Evolutionary conservation across 2,329 filamentous ascomycete genomes (phyloP), one percentile per base, ranked within the genome.

Genomic region (Fusarium beomiforme): DNA sequence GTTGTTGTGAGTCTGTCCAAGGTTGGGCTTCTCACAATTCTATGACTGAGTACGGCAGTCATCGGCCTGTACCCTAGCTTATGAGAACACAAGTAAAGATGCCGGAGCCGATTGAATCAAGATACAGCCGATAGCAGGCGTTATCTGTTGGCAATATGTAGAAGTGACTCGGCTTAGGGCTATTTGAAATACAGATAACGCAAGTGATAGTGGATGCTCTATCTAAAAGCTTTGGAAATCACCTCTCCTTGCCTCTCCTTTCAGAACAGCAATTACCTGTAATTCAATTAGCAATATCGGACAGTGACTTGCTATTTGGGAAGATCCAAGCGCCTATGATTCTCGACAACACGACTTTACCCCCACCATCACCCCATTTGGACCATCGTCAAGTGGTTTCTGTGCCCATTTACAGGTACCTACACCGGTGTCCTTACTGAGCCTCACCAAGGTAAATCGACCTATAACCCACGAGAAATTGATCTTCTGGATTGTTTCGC

Each of bases 281-380:
- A 44, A 31, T 24, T 66, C 23, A 43, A 64, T 53, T 44, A 51
- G 57, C 68, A 72, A 72, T 53, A 55, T 64, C 56, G 34, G 51
- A 62, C 50, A 49, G 24, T 29, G 56, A 59, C 46, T 70, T 43
- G 53, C 31, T 62, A 50, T 49, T 50, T n/a, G n/a, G 33, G 17
- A 42, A 36, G 21, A 26, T 29, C 26, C 39, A 55, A 56, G 53
- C 26, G 49, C 36, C 39, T 59, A 69, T 60, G 24, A 57, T 59
- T 39, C n/a, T 51, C 36, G 62, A 76, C 74, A 76, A 76, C 74
- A 74, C 75, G 74, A 75, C 69, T 61, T 67, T 68, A 75, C 74
- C 74, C 74, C 74, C 74, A 76, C 74, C 33, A 67, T 76, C 74
- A 76, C 69, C 70, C 74, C 66, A 76, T 75, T 50, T 50, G 51